Percentiles rank a stretch among this genome's conserved stretches.
These are phyloP conservation scores for Brasenia schreberi DNA, from an alignment of 164 flowering plant species.

Conservation along the genomic window DNA sequence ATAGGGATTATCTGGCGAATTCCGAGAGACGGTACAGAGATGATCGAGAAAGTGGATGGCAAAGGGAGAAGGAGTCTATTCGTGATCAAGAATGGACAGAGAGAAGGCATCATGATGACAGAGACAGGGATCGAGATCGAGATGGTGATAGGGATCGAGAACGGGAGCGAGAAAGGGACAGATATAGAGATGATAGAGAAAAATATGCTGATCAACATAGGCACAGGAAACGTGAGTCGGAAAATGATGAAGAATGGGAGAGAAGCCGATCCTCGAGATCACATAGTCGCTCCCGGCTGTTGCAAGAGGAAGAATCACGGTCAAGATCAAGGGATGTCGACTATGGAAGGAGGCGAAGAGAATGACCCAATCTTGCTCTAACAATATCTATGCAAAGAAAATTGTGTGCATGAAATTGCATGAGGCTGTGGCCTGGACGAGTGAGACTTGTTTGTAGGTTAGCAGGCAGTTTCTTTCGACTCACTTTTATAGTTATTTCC, in stretches of 20 bases:
- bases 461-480: neutral
- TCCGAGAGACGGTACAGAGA: slow-evolving; percentile 70
- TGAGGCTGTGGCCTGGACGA: neutral
- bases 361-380: neutral
- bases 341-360: slow-evolving; percentile 48
- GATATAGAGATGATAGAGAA: slow-evolving; percentile 56
- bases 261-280: slow-evolving; percentile 64
- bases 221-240: slow-evolving; percentile 48
- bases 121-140: slow-evolving; percentile 37
- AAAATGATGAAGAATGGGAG: slow-evolving; percentile 65
- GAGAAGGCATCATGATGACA: slow-evolving; percentile 59
- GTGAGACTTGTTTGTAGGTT: neutral
- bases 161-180: slow-evolving; percentile 25
- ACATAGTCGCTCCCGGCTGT: slow-evolving; percentile 46
- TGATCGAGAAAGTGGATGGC: slow-evolving; percentile 52
- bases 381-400: neutral
- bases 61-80: slow-evolving; percentile 52
- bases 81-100: slow-evolving; percentile 55
- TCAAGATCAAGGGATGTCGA: slow-evolving; percentile 74
- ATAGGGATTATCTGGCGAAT: slow-evolving; percentile 62
- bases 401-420: neutral
- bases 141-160: slow-evolving; percentile 29
- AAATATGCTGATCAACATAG: slow-evolving; percentile 51
- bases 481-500: neutral
- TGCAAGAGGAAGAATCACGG: slow-evolving; percentile 62